phyloP scores from a whole-genome alignment of 202 grass and related monocot species.

The Panicum hallii region DNA sequence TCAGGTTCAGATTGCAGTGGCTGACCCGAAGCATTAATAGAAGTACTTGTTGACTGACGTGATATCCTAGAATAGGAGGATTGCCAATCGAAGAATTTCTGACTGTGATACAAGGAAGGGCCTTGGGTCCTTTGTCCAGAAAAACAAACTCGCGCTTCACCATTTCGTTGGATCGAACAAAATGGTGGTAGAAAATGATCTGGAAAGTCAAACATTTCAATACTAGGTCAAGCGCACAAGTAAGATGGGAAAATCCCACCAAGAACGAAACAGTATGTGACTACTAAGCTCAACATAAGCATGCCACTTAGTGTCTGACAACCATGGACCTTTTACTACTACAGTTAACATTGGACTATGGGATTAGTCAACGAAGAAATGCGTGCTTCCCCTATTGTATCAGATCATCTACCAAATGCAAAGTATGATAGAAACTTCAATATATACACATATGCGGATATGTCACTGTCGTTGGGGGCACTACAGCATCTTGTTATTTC shows the following conservation, averaged over 20 bases:
- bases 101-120: neutral
- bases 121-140: constrained; percentile 41
- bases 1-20: constrained; percentile 68
- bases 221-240: constrained; percentile 16
- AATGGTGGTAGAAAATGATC: constrained; percentile 44
- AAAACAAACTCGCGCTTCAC: constrained; percentile 34
- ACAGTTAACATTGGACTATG: neutral
- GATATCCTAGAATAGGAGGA: constrained; percentile 43
- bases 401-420: neutral
- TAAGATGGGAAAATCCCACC: neutral
- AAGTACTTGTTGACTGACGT: constrained; percentile 43
- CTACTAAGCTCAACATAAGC: neutral
- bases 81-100: constrained; percentile 47
- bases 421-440: neutral
- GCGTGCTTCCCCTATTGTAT: neutral
- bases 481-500: neutral
- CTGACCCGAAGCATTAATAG: constrained; percentile 59
- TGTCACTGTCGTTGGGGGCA: neutral
- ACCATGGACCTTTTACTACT: neutral
- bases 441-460: neutral
- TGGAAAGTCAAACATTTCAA: constrained; percentile 51
- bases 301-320: neutral
- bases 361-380: constrained; percentile 11
- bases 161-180: constrained; percentile 45
- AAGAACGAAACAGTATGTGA: neutral